Conservation (phyloP, 208 protist genomes). For the Novymonas esmeraldas region DNA sequence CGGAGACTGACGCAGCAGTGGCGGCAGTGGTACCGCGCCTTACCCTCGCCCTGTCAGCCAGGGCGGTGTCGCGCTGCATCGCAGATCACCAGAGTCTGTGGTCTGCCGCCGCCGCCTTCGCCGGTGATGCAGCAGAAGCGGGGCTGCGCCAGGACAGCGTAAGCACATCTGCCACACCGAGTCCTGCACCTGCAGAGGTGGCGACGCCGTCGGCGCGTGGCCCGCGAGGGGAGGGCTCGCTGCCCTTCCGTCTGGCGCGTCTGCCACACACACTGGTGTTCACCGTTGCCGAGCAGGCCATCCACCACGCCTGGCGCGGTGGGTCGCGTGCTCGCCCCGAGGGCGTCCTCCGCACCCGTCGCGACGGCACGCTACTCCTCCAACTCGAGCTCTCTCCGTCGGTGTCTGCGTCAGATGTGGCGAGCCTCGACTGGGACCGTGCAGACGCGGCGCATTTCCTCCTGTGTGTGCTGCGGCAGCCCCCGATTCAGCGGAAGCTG, state of each 20-base stretch:
- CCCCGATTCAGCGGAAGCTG: conserved; percentile 8
- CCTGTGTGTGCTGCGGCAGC: conserved; percentile 2
- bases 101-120: not conserved
- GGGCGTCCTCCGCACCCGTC: not conserved
- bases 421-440: conserved; percentile 18
- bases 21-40: not conserved
- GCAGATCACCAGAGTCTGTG: conserved; percentile 14
- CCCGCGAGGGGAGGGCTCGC: too few species aligned
- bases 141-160: too few species aligned
- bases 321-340: conserved; percentile 10
- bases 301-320: conserved; percentile 18
- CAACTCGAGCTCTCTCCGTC: not conserved
- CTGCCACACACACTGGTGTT: conserved; percentile 4
- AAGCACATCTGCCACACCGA: too few species aligned
- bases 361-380: not conserved
- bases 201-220: too few species aligned
- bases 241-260: not conserved
- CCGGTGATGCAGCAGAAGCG: not conserved
- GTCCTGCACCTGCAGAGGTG: too few species aligned
- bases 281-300: conserved; percentile 9
- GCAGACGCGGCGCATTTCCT: conserved; percentile 19
- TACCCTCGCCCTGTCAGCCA: not conserved
- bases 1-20: not conserved
- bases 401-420: conserved; percentile 7
- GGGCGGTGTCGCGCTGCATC: not conserved